These are phyloP conservation scores for Ophiostoma australiae DNA, from an alignment of 2,329 filamentous ascomycete species.

Conservation along the genomic window DNA sequence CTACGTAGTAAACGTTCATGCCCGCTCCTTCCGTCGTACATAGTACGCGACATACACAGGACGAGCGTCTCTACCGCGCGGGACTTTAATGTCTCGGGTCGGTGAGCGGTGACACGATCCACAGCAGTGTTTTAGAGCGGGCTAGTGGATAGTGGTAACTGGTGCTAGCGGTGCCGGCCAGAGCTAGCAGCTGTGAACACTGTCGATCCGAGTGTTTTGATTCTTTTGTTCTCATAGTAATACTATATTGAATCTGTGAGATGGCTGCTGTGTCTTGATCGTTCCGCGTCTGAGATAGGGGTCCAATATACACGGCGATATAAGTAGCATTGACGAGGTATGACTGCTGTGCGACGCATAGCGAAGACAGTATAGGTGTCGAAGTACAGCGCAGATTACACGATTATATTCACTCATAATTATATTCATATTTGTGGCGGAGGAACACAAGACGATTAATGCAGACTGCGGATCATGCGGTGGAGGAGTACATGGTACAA, in stretches of 20 bases:
- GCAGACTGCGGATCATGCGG: neutral
- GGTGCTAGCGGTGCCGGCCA: neutral
- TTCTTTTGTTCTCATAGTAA: neutral
- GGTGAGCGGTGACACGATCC: slow-evolving; percentile 14
- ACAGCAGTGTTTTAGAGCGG: slow-evolving; percentile 12
- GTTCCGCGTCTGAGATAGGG: neutral
- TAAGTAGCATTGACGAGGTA: neutral
- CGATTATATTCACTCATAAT: too few relatives aligned
- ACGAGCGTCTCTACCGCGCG: neutral
- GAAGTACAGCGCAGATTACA: neutral
- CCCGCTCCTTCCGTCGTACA: neutral
- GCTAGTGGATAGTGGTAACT: neutral
- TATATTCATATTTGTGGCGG: neutral
- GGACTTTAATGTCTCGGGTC: slow-evolving; percentile 11
- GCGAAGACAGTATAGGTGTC: neutral
- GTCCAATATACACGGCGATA: neutral
- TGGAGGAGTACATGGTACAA: neutral
- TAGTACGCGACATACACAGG: neutral
- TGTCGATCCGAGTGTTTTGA: neutral
- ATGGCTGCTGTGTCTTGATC: too few relatives aligned
- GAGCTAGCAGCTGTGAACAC: neutral
- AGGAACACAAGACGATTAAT: neutral
- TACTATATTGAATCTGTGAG: too few relatives aligned
- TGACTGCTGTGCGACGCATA: neutral
- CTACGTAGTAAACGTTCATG: too few relatives aligned